Conservation (phyloP, 73 alveolate genomes). For the Strombidium stylifer region DNA sequence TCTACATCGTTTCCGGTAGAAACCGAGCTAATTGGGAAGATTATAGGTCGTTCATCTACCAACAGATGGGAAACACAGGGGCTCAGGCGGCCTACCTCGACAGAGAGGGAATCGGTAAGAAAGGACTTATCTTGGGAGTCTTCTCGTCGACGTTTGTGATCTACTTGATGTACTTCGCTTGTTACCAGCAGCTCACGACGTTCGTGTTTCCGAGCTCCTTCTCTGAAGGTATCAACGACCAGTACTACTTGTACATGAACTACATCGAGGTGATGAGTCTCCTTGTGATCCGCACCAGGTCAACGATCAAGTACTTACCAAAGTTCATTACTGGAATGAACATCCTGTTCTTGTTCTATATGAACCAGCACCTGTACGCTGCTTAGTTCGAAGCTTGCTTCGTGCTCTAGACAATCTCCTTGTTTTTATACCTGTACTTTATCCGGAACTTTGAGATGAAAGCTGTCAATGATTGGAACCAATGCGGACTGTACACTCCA, state of each 20-base stretch:
- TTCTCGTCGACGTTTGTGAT: conserved; percentile 6
- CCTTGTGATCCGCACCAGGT: conserved; percentile 29
- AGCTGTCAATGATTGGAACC: conserved; percentile 41
- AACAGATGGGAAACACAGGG: no score
- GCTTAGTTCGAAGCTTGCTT: conserved; percentile 23
- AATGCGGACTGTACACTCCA: conserved; percentile 42
- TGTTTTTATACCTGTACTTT: conserved; percentile 3
- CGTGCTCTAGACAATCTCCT: background rate
- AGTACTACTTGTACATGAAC: conserved; percentile 39
- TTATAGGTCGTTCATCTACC: no score
- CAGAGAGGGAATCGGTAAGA: background rate
- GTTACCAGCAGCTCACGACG: conserved; percentile 14
- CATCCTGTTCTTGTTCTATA: conserved; percentile 12
- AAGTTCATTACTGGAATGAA: conserved; percentile 1
- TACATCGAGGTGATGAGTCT: conserved; percentile 21
- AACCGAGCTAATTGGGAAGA: no score
- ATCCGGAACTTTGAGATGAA: conserved; percentile 20
- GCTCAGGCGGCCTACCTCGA: conserved; percentile 43
- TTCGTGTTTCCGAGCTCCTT: conserved; percentile 6
- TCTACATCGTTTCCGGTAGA: no score
- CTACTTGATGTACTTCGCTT: conserved; percentile 42
- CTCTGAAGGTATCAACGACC: conserved; percentile 18
- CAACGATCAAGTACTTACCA: conserved; percentile 43
- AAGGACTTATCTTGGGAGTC: background rate
- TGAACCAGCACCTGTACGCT: conserved; percentile 9